These are phyloP conservation scores for Neonectria hederae DNA, from an alignment of 2,329 filamentous ascomycete genomes.

Conservation along the genomic window DNA sequence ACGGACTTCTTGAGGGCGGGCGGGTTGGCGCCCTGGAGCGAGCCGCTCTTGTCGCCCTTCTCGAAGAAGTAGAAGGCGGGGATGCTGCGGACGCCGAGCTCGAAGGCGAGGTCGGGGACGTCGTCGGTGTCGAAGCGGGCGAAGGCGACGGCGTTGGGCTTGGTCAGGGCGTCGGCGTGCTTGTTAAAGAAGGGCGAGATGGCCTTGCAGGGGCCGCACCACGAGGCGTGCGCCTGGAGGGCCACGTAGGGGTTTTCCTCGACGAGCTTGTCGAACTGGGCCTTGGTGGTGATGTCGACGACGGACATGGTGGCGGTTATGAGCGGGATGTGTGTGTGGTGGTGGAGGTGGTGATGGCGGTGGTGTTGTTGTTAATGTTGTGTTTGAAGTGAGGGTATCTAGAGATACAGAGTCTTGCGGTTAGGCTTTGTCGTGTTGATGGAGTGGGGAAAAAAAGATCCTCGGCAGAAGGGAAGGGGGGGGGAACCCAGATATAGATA, in stretches of 20 bases:
- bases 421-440: neutral
- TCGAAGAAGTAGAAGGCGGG: constrained; percentile 70
- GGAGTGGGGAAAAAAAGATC: neutral
- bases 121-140: constrained; percentile 69
- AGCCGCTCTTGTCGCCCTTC: constrained; percentile 58
- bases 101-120: constrained; percentile 58
- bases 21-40: constrained; percentile 53
- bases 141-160: constrained; percentile 59
- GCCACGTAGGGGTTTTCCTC: constrained; percentile 60
- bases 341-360: constrained; percentile 14
- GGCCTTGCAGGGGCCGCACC: constrained; percentile 69
- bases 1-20: constrained; percentile 45
- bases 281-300: constrained; percentile 52
- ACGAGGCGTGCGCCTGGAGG: constrained; percentile 67
- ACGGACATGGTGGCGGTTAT: constrained; percentile 44
- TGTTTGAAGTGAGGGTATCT: constrained; percentile 21
- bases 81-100: constrained; percentile 64
- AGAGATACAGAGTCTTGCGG: neutral
- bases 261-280: constrained; percentile 61
- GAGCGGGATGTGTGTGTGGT: neutral
- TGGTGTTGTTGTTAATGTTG: constrained; percentile 5
- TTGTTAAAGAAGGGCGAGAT: constrained; percentile 65
- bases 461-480: neutral
- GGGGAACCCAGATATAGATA: constrained; percentile 14
- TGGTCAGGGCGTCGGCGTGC: constrained; percentile 52